These are phyloP conservation scores for Datura wrightii DNA, from an alignment of 257 asterid genomes.

Conservation along the genomic window DNA sequence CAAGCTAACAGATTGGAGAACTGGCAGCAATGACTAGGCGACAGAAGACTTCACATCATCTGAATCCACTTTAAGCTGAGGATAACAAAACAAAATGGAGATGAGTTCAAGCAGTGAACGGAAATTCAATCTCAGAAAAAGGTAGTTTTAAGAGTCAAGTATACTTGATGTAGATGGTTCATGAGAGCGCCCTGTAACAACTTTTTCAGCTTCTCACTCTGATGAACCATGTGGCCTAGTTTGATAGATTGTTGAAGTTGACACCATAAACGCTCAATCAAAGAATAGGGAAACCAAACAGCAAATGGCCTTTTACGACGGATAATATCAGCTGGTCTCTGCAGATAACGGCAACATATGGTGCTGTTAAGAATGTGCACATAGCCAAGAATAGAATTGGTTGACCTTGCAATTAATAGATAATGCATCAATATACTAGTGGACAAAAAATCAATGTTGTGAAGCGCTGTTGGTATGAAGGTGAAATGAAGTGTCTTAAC, in stretches of 20 bases:
- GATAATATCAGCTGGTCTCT: constrained; percentile 77
- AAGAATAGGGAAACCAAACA: constrained; percentile 92
- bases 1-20: not conserved
- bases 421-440: constrained; percentile 13
- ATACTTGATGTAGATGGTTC: constrained; percentile 81
- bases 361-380: not conserved
- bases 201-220: constrained; percentile 78
- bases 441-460: not conserved
- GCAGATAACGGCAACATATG: constrained; percentile 45
- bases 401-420: constrained; percentile 23
- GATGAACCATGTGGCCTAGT: constrained; percentile 78
- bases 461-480: not conserved
- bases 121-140: constrained; percentile 9
- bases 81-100: constrained; percentile 27
- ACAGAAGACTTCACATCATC: constrained; percentile 64
- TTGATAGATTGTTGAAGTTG: constrained; percentile 84
- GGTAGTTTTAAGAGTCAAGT: constrained; percentile 27
- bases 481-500: not conserved
- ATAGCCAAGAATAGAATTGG: constrained; percentile 19
- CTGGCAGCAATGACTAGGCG: constrained; percentile 34
- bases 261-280: constrained; percentile 84
- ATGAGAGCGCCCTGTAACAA: constrained; percentile 62
- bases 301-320: constrained; percentile 79
- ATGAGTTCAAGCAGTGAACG: not conserved
- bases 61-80: constrained; percentile 85